phyloP scores from a whole-genome alignment of 2,329 filamentous ascomycete genomes.

The Aspergillus sp. region DNA sequence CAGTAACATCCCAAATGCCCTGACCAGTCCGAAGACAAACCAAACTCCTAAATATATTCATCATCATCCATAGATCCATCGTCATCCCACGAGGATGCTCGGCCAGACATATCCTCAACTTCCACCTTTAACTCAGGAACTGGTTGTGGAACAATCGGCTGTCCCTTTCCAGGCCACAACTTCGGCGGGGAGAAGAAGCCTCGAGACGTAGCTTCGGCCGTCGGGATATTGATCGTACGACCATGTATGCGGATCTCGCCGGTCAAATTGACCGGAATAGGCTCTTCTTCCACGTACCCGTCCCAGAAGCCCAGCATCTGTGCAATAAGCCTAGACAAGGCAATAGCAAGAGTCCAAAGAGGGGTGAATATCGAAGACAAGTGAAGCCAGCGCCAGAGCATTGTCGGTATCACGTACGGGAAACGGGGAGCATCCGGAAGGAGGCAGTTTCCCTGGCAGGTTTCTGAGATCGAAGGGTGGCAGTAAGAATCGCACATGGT shows the following conservation, averaged over 20 bases:
- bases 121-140: constrained; percentile 14
- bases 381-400: constrained; percentile 52
- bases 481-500: constrained; percentile 55
- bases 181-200: constrained; percentile 14
- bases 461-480: constrained; percentile 50
- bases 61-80: constrained; percentile 36
- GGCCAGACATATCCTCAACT: neutral
- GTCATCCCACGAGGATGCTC: constrained; percentile 7
- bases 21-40: neutral
- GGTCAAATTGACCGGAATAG: constrained; percentile 26
- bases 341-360: constrained; percentile 32
- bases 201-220: constrained; percentile 18
- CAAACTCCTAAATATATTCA: constrained; percentile 29
- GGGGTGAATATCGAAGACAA: constrained; percentile 34
- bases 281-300: constrained; percentile 44
- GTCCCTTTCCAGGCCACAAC: constrained; percentile 10
- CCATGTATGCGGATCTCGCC: constrained; percentile 36
- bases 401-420: constrained; percentile 58
- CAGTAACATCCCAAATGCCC: constrained; percentile 1
- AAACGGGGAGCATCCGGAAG: constrained; percentile 54
- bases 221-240: constrained; percentile 21
- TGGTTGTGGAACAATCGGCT: constrained; percentile 2
- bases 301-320: constrained; percentile 45
- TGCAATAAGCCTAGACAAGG: constrained; percentile 32
- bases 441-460: constrained; percentile 54